A percentile compares a stretch with the other conserved stretches of the same genome.
phyloP scores from a whole-genome alignment of 495 filamentous ascomycete species.

The Neurospora sp. region DNA sequence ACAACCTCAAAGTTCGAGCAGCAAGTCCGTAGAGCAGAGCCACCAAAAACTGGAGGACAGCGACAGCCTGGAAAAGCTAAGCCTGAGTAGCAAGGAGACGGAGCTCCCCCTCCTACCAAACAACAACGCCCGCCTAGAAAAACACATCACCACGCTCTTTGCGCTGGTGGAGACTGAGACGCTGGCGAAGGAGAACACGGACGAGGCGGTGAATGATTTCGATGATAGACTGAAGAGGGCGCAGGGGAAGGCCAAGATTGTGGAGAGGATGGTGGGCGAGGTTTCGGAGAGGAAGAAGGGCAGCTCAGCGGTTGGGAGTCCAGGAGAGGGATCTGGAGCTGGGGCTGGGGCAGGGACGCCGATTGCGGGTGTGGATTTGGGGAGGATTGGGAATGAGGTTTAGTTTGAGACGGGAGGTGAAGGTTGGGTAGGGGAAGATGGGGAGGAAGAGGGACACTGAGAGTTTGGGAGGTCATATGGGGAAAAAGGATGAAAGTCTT shows the following conservation, averaged over 20 bases:
- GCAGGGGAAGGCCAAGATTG: conserved; percentile 67
- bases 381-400: neutral
- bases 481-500: neutral
- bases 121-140: conserved; percentile 56
- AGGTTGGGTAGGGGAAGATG: neutral
- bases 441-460: neutral
- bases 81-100: no score
- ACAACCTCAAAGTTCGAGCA: no score
- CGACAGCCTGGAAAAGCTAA: no score
- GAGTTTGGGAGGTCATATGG: neutral
- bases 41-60: no score
- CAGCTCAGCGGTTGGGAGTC: neutral
- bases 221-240: conserved; percentile 77
- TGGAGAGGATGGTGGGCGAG: conserved; percentile 63
- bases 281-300: conserved; percentile 6
- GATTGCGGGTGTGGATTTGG: neutral
- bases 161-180: conserved; percentile 73
- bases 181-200: conserved; percentile 65
- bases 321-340: no score
- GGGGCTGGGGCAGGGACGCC: neutral
- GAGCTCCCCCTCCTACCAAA: conserved; percentile 28
- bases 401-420: neutral
- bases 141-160: conserved; percentile 61
- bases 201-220: conserved; percentile 75
- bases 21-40: no score